Conservation (phyloP, 2,329 filamentous ascomycete species). For the Colletotrichum sp. region DNA sequence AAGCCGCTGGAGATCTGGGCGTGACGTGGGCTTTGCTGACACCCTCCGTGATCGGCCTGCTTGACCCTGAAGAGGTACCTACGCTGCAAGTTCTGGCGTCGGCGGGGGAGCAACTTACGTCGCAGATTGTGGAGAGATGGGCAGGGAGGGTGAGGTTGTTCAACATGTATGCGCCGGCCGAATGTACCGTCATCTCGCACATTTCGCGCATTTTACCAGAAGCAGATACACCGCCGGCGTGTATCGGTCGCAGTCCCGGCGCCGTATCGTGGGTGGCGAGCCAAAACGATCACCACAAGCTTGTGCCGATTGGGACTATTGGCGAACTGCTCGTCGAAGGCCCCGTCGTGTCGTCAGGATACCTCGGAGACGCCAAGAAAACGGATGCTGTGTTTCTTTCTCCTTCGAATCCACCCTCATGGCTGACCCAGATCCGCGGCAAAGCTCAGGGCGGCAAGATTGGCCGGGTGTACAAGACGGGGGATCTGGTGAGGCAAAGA, state of each 20-base stretch:
- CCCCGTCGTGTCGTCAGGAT: background rate
- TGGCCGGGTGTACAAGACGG: conserved; percentile 3
- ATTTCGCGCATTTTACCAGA: background rate
- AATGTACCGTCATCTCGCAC: conserved; percentile 14
- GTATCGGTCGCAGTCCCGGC: background rate
- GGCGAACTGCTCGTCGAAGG: conserved; percentile 7
- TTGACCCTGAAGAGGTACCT: conserved; percentile 39
- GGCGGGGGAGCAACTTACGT: conserved; percentile 28
- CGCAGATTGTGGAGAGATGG: conserved; percentile 25
- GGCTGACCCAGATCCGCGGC: background rate
- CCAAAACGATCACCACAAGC: conserved; percentile 8
- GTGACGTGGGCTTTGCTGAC: background rate
- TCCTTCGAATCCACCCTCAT: background rate
- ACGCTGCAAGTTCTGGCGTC: conserved; percentile 38
- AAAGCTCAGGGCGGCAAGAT: background rate
- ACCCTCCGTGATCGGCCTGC: conserved; percentile 31
- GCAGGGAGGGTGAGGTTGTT: conserved; percentile 20
- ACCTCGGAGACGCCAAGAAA: background rate
- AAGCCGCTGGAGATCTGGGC: background rate
- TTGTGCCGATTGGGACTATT: background rate
- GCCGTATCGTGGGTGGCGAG: conserved; percentile 26
- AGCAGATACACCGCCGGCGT: background rate
- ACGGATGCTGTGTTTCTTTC: background rate
- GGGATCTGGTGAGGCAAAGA: background rate
- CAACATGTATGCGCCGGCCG: conserved; percentile 30